Base-by-base conservation (phyloP, 345 rosid species). In the Carallia brachiata region DNA sequence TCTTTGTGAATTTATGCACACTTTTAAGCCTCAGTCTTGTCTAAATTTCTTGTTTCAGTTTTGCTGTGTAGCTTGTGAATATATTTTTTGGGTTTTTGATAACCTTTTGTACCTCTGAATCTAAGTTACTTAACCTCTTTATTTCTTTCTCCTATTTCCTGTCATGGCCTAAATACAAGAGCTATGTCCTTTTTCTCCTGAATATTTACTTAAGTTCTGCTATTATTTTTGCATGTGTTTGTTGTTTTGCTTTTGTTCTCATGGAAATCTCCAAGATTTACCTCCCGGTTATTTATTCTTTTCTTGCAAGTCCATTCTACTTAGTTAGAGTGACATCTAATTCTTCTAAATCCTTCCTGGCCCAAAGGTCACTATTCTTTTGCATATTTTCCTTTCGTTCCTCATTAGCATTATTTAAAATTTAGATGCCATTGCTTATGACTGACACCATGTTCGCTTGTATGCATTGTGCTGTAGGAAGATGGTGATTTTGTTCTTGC, bases 401-500 rank as follows among this genome's bases (percentile, higher is more conserved):
- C 13, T 16, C 19, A 57, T 67, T 68, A 6, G 52, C 50, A 1
- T 55, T n/a, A 7, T 44, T 54, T 15, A 10, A 53, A 16, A 27
- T 18, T 23, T 19, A 39, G 15, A 27, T 27, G 50, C 12, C 15
- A 30, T 60, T 23, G 50, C 34, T 15, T 27, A 56, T 56, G 60
- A 27, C 15, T 56, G 31, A 56, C 60, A 27, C 16, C 60, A 56
- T 75, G 6, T 40, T 52, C 67, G 13, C 23, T 73, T 66, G 62
- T 78, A 34, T 70, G 73, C 75, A 63, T 40, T 67, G 10, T 71
- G 61, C 63, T 89, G 85, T 84, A 92, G 99, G 99, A 90, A 79
- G 99, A 95, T 89, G 88, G 85, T 40, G 99, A 92, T 75, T 95
- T 87, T 80, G 70, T 84, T 83, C 76, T 87, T 62, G 83, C 85